A percentile compares a stretch with the other conserved stretches of the same genome.
Evolutionary conservation across 176 grass and related monocot species (phyloP).

Genomic region (Zizania latifolia): DNA sequence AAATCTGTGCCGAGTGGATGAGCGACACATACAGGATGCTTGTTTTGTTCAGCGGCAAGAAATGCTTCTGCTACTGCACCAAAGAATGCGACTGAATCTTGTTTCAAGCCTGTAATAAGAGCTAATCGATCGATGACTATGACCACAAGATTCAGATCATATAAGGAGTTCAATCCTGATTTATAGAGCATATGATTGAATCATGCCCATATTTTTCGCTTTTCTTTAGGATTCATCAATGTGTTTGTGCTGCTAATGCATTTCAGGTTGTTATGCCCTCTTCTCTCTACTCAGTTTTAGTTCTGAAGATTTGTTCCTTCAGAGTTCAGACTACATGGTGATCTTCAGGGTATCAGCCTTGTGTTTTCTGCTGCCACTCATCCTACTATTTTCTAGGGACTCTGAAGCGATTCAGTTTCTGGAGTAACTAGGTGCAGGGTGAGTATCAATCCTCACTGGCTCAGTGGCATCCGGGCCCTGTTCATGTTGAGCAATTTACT

Average conservation of each 20-base stretch:
- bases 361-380: not conserved
- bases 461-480: not conserved
- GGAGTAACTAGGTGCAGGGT: not conserved
- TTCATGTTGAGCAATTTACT: not conserved
- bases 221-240: too few species aligned
- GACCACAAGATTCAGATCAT: not conserved
- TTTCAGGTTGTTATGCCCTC: not conserved
- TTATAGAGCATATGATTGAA: too few species aligned
- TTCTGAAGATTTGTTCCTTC: not conserved
- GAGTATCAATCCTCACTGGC: not conserved
- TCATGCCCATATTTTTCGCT: too few species aligned
- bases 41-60: not conserved
- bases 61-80: slow-evolving; percentile 16
- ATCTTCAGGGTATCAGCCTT: not conserved
- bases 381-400: too few species aligned
- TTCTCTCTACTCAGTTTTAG: not conserved
- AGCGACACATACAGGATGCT: slow-evolving; percentile 1
- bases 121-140: not conserved
- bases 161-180: not conserved
- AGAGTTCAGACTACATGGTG: not conserved
- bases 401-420: not conserved
- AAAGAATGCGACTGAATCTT: slow-evolving; percentile 20
- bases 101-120: not conserved
- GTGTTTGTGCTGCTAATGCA: not conserved
- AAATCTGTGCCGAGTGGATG: not conserved